Conservation (phyloP, 2,329 filamentous ascomycete genomes). For the Colletotrichum karsti region DNA sequence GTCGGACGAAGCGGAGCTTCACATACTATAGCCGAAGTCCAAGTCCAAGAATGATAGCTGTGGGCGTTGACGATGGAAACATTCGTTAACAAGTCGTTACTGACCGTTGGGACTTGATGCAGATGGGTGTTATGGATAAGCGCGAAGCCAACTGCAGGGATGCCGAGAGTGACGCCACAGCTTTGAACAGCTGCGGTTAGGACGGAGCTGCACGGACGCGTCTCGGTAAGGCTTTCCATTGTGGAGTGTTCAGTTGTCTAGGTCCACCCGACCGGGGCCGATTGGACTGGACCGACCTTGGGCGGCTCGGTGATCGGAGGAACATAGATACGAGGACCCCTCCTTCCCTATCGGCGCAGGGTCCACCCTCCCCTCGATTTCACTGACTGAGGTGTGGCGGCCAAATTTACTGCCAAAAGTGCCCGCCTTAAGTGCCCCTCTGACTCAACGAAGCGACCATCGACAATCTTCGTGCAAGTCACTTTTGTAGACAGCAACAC, state of each 20-base stretch:
- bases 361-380: conserved; percentile 28
- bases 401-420: conserved; percentile 26
- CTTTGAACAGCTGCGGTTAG: not conserved
- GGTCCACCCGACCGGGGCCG: too few relatives aligned
- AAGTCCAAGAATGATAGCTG: not conserved
- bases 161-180: conserved; percentile 25
- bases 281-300: too few relatives aligned
- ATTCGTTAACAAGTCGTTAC: not conserved
- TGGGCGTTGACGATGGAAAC: not conserved
- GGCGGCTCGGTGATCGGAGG: not conserved
- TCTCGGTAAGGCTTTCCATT: not conserved
- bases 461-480: conserved; percentile 10
- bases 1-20: conserved; percentile 3
- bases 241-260: too few relatives aligned
- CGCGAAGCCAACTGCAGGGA: conserved; percentile 22
- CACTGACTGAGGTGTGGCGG: not conserved
- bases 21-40: conserved; percentile 15
- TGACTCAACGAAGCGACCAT: conserved; percentile 26
- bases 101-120: conserved; percentile 22
- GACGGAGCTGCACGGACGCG: not conserved
- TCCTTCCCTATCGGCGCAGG: conserved; percentile 16
- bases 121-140: conserved; percentile 13
- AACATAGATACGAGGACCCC: conserved; percentile 27
- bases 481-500: not conserved
- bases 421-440: conserved; percentile 26